Evolutionary conservation across 2,329 filamentous ascomycete genomes (phyloP), one percentile per base, ranked within the genome.

Genomic region (Pestalotiopsis sp.): DNA sequence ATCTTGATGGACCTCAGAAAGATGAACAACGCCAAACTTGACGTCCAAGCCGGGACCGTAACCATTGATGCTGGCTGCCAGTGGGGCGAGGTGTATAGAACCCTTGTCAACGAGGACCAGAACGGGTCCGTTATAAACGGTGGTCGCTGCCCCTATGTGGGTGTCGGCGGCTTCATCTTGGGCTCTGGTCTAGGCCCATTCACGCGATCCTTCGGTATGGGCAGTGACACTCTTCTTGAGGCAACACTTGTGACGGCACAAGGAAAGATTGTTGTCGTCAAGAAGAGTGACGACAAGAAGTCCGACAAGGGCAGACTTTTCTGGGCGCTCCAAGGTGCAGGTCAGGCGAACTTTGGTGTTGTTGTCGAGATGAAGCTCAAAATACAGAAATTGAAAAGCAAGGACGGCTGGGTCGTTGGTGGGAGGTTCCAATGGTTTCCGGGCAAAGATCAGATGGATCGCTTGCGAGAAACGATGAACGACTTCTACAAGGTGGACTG

Each of bases 301-400:
- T 69, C 73, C 3, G 63, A 71, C 0, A 74, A 79, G 40, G 64
- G 73, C 3, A 72, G 2, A 38, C 69, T 83, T 1, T 84, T 83
- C 72, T 83, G 78, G 74, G 82, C 81, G 0, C 75, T 83, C 3
- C 74, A 79, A 1, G 82, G 82, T 4, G 81, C 77, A 2, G 82
- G 82, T 0, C 79, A 78, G 9, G 81, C 79, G 2, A 83, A 82
- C 3, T 83, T 80, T 36, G 82, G 82, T 0, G 77, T 84, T 1
- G 70, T 82, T 0, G 74, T 76, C 0, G 14, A 78, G 25, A 72
- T 80, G 69, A 79, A 77, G 66, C 40, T 80, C 23, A 58, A 66
- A 2, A 45, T 78, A 31, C 58, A 74, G 11, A 6, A 73, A 4
- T 69, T 78, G 0, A 23, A 38, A 0, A 56, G 67, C 5, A 0